Evolutionary conservation across 2,329 filamentous ascomycete species (phyloP), one percentile per base, ranked within the genome.

Genomic region (Paraconiothyrium sp.): DNA sequence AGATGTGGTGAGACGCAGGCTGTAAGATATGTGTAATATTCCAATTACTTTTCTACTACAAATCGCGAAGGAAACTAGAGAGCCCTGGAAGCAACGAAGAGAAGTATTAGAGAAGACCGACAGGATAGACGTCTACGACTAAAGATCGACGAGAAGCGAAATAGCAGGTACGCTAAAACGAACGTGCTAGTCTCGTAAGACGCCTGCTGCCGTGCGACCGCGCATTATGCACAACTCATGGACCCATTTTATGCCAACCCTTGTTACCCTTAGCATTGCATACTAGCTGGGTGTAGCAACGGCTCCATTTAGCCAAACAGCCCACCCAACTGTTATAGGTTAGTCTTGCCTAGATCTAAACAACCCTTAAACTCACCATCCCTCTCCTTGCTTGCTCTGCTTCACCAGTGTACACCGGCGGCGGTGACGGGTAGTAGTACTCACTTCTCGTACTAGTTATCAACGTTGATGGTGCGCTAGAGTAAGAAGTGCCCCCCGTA

Each of bases 81-180:
- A 11, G 46, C 24, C 14, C 24, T 24, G 24, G 27, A 8, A 39
- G 27, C 49, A 54, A 30, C 34, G 35, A 44, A 54, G 10, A 5
- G 20, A 44, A 44, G 41, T 5, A 48, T 48, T 52, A 24, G 11
- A 57, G 16, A 35, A 7, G 22, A 32, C 4, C 9, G 11, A 16
- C 39, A n/a, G 39, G 16, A n/a, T n/a, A n/a, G 39, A 16, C 39
- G 44, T n/a, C 3, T 37, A 44, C 13, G 10, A 24, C 13, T 11
- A 24, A 44, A 24, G 44, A 54, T 22, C 11, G 51, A 44, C 43
- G 51, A 54, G 50, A 43, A 54, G 35, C 35, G 50, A 54, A 54
- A 35, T 54, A 54, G 37, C 13, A 54, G 22, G 44, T 54, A 54
- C 16, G 32, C 4, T 41, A 16, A 30, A 7, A 51, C 32, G 9